phyloP scores from a whole-genome alignment of 805 yeast genomes.

The Saturnispora ahearnii region DNA sequence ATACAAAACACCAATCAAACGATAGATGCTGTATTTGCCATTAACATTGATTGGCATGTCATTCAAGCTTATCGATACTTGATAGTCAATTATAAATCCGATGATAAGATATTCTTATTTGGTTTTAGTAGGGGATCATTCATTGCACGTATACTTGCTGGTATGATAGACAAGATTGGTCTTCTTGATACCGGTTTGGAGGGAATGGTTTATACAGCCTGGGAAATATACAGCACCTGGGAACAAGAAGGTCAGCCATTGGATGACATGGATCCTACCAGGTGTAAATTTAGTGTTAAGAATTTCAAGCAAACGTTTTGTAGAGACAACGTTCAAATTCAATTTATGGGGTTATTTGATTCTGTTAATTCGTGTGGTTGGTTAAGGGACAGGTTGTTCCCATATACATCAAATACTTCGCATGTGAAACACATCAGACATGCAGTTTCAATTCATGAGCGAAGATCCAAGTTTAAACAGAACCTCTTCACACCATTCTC shows the following conservation, averaged over 20 bases:
- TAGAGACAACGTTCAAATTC: conserved; percentile 32
- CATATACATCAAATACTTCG: conserved; percentile 42
- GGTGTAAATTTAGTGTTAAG: conserved; percentile 38
- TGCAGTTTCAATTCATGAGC: conserved; percentile 59
- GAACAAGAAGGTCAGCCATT: conserved; percentile 49
- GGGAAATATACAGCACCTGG: conserved; percentile 56
- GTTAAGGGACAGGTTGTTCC: conserved; percentile 48
- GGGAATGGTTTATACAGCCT: conserved; percentile 48
- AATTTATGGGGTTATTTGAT: conserved; percentile 63
- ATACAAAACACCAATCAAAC: background rate
- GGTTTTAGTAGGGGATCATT: conserved; percentile 62
- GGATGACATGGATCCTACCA: conserved; percentile 20
- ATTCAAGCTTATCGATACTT: conserved; percentile 47
- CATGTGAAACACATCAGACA: conserved; percentile 54
- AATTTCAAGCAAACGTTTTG: conserved; percentile 51
- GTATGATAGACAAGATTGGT: conserved; percentile 60
- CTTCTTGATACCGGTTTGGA: conserved; percentile 46
- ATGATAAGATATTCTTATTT: conserved; percentile 46
- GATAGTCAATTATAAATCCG: conserved; percentile 38
- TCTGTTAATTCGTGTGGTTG: conserved; percentile 61
- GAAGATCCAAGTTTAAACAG: conserved; percentile 55
- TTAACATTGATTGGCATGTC: conserved; percentile 46
- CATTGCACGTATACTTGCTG: conserved; percentile 53
- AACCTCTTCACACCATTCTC: conserved; percentile 41
- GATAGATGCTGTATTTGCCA: conserved; percentile 31